Evolutionary conservation across 2,329 filamentous ascomycete species (phyloP), one percentile per base, ranked within the genome.

Genomic region (Diatrype stigma): DNA sequence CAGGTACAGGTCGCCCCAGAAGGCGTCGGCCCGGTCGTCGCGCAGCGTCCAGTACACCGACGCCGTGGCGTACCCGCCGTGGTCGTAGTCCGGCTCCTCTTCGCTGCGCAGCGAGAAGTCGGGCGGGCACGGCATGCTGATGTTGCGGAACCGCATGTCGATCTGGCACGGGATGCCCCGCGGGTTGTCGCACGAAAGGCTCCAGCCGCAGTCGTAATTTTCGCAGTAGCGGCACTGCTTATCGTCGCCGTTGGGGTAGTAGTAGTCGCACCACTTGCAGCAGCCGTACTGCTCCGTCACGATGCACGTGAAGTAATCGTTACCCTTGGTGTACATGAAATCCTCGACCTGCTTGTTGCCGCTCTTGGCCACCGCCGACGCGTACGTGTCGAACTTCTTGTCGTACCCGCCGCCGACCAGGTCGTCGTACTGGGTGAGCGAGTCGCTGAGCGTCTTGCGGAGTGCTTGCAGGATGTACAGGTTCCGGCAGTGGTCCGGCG

Each of bases 321-420:
- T 51, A 1, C 55, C 56, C 21, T 58, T 42, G 12, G 54, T 48
- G 21, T 55, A 49, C 51, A 57, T 61, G 38, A 55, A 63, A 16
- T 58, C 42, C 26, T 42, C 34, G 23, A 56, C 50, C 28, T 51
- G 51, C 21, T 30, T 48, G 40, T 47, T 17, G 17, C 46, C 47
- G 34, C 49, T 45, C 8, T 49, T 32, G 22, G 47, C 49, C 17
- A 60, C 44, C 2, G 51, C 52, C 19, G 55, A 22, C 14, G 57
- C 48, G 17, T 60, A 64, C 2, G 46, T 51, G 16, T 51, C 42
- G 57, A 64, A 64, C 34, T 59, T 62, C 8, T 55, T 40, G 51
- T 64, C 62, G 50, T 64, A 63, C 17, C 53, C 56, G 37, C 52
- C 48, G 16, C 44, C 34, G 28, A 62, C 51, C n/a, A 62, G 49